A percentile compares a stretch with the other conserved stretches of the same genome.
Evolutionary conservation across 805 yeast species (phyloP).

Genomic region (Spathaspora hagerdaliae): DNA sequence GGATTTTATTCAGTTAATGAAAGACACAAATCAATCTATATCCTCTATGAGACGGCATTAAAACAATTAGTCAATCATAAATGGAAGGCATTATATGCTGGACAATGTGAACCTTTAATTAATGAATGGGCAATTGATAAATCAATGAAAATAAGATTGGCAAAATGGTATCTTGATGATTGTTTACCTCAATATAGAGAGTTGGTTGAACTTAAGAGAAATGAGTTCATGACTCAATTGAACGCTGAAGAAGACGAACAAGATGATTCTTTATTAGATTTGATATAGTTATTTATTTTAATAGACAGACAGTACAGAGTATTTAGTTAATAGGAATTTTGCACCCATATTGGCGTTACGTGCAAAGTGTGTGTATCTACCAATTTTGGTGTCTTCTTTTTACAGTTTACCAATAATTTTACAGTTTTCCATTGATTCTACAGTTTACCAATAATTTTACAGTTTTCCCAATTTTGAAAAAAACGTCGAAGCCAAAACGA

Average conservation of each 20-base stretch:
- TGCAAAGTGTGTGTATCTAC: too few species aligned
- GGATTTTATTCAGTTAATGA: conserved; percentile 4
- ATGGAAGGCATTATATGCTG: conserved; percentile 22
- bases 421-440: too few species aligned
- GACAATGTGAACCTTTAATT: conserved; percentile 27
- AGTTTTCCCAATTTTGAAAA: too few species aligned
- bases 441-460: too few species aligned
- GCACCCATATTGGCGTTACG: too few species aligned
- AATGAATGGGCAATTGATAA: conserved; percentile 34
- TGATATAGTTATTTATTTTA: conserved; percentile 6
- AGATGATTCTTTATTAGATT: conserved; percentile 29
- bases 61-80: conserved; percentile 23
- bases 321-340: too few species aligned
- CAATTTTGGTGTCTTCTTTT: too few species aligned
- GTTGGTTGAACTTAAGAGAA: conserved; percentile 19
- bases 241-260: conserved; percentile 18
- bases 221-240: conserved; percentile 19
- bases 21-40: conserved; percentile 10
- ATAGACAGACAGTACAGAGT: background rate
- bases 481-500: too few species aligned
- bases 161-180: conserved; percentile 16
- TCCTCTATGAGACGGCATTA: conserved; percentile 18
- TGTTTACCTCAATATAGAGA: conserved; percentile 17
- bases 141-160: conserved; percentile 21
- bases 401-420: too few species aligned